phyloP scores from a whole-genome alignment of 176 grass and related monocot genomes.

The Leersia perrieri region DNA sequence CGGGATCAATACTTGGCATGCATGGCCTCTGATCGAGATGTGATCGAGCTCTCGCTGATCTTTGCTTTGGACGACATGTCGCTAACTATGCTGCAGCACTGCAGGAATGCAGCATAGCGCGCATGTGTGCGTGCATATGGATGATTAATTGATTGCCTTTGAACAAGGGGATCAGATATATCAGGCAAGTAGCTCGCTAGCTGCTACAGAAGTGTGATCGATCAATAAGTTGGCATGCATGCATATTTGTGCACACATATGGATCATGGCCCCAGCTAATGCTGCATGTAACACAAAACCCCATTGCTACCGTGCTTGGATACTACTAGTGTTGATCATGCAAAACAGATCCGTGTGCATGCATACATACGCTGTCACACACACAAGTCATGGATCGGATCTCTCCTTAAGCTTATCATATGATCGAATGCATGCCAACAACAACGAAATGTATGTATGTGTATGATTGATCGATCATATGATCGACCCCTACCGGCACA shows the following conservation, averaged over 20 bases:
- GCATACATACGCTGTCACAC: conserved; percentile 8
- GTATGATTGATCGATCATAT: too few relatives aligned
- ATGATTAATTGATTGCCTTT: too few relatives aligned
- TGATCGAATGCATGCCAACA: background rate
- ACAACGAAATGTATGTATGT: too few relatives aligned
- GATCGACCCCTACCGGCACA: background rate
- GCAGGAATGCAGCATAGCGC: background rate
- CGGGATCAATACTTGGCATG: too few relatives aligned
- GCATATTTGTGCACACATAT: background rate
- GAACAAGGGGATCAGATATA: too few relatives aligned
- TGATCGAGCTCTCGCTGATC: background rate
- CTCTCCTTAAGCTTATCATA: background rate
- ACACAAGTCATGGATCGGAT: too few relatives aligned
- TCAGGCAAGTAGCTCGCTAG: too few relatives aligned
- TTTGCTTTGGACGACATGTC: background rate
- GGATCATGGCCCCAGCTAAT: background rate
- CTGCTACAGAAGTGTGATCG: too few relatives aligned
- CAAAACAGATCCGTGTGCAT: conserved; percentile 33
- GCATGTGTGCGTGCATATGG: too few relatives aligned
- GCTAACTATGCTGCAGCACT: background rate
- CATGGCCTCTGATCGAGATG: background rate
- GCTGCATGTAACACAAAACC: background rate
- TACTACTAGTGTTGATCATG: conserved; percentile 4
- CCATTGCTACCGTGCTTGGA: background rate
- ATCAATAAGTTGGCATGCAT: background rate